Evolutionary conservation across 495 filamentous ascomycete genomes (phyloP).

Genomic region (Trichoderma virens): DNA sequence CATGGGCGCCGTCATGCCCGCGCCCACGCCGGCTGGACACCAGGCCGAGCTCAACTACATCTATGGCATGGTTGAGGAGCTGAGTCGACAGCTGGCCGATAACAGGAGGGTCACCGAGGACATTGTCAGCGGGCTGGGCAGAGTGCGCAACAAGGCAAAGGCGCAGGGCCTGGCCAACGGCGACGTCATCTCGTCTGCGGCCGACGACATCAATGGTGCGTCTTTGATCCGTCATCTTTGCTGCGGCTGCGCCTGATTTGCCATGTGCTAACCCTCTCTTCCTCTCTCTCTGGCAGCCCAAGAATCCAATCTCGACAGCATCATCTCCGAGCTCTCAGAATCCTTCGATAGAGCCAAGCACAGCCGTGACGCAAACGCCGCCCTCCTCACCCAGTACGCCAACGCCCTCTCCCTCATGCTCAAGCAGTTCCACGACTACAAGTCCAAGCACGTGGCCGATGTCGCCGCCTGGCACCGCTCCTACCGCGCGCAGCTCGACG

Average conservation of each 20-base stretch:
- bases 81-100: slow-evolving; percentile 65
- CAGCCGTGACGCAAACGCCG: slow-evolving; percentile 44
- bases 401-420: slow-evolving; percentile 39
- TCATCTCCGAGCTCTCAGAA: slow-evolving; percentile 43
- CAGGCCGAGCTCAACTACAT: slow-evolving; percentile 83
- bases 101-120: slow-evolving; percentile 70
- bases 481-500: slow-evolving; percentile 48
- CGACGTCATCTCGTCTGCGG: slow-evolving; percentile 38
- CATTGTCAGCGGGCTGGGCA: slow-evolving; percentile 58
- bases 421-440: slow-evolving; percentile 45
- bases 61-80: slow-evolving; percentile 72
- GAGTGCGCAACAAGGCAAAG: slow-evolving; percentile 41
- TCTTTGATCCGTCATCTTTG: background rate
- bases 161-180: slow-evolving; percentile 41
- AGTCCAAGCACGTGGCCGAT: slow-evolving; percentile 43
- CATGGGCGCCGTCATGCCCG: slow-evolving; percentile 38
- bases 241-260: background rate
- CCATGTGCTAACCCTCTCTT: background rate
- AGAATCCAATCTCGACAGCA: slow-evolving; percentile 42
- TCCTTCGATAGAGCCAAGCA: slow-evolving; percentile 45
- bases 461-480: slow-evolving; percentile 47
- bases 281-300: slow-evolving; percentile 29
- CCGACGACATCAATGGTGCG: slow-evolving; percentile 42
- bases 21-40: slow-evolving; percentile 71
- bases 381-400: slow-evolving; percentile 40